Evolutionary conservation across 1,139 yeast genomes (phyloP).

Genomic region (Sugiyamaella xylanicola): DNA sequence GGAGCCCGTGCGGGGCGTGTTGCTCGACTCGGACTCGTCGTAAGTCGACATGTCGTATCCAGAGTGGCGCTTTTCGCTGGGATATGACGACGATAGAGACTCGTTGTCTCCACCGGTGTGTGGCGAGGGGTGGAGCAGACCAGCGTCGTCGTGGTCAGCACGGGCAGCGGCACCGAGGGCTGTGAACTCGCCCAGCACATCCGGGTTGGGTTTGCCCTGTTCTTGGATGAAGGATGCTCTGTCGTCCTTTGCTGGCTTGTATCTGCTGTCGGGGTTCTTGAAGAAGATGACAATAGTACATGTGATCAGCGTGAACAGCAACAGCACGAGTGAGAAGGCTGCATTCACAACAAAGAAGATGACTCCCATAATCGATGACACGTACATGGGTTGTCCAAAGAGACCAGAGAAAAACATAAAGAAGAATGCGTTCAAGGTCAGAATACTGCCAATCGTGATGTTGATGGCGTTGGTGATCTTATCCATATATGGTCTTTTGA

Average conservation of each 20-base stretch:
- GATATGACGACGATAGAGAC: constrained; percentile 22
- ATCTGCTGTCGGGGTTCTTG: constrained; percentile 92
- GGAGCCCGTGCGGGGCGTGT: constrained; percentile 14
- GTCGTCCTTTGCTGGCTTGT: constrained; percentile 94
- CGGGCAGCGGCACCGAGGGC: constrained; percentile 91
- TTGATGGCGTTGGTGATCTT: constrained; percentile 89
- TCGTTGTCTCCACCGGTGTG: constrained; percentile 23
- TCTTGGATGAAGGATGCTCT: constrained; percentile 80
- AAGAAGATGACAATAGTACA: constrained; percentile 80
- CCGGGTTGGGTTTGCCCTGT: constrained; percentile 56
- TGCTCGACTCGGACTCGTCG: constrained; percentile 20
- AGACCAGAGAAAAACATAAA: constrained; percentile 87
- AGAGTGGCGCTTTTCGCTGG: constrained; percentile 27
- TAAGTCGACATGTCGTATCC: constrained; percentile 20
- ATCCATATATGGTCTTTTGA: constrained; percentile 87
- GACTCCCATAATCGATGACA: constrained; percentile 89
- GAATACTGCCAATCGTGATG: constrained; percentile 76
- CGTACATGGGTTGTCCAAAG: constrained; percentile 83
- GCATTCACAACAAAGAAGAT: constrained; percentile 88
- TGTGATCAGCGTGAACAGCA: constrained; percentile 75
- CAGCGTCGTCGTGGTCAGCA: constrained; percentile 46
- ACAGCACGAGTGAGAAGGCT: constrained; percentile 76
- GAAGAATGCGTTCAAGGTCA: constrained; percentile 78
- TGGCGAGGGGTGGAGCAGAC: constrained; percentile 17
- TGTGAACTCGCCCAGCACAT: constrained; percentile 57